Conservation (phyloP, 164 flowering plant genomes). For the Vitis rupestris region DNA sequence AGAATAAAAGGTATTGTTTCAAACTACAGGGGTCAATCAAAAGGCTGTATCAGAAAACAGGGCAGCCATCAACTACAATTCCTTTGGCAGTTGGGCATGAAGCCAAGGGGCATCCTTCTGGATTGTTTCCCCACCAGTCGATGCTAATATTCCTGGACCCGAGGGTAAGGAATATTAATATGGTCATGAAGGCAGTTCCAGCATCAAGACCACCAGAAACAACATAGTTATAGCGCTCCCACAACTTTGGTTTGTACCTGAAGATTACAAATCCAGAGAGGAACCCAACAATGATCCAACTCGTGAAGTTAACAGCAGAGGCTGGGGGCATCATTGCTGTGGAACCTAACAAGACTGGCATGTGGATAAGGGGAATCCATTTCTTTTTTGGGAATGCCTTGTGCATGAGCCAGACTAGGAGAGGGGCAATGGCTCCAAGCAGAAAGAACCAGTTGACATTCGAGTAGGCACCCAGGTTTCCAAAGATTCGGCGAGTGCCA, state of each 20-base stretch:
- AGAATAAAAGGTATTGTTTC: too few species aligned
- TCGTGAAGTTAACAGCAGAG: conserved; percentile 29
- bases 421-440: conserved; percentile 33
- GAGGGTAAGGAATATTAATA: conserved; percentile 21
- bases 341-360: conserved; percentile 34
- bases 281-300: conserved; percentile 30
- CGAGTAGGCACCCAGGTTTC: conserved; percentile 30
- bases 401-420: conserved; percentile 33
- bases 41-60: conserved; percentile 8
- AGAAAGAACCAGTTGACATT: conserved; percentile 33
- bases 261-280: conserved; percentile 29
- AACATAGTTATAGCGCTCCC: conserved; percentile 37
- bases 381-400: conserved; percentile 25
- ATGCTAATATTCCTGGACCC: conserved; percentile 12
- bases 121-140: conserved; percentile 35
- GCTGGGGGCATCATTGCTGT: conserved; percentile 44
- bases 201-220: conserved; percentile 43
- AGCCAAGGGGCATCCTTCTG: conserved; percentile 37
- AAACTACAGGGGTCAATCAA: too few species aligned
- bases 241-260: conserved; percentile 21
- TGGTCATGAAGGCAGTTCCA: conserved; percentile 41
- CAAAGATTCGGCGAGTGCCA: conserved; percentile 40
- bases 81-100: conserved; percentile 36
- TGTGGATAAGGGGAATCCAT: conserved; percentile 31
- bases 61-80: conserved; percentile 26